These are phyloP conservation scores for Boletus pseudo-olivaceus DNA, from an alignment of 768 basidiomycete species.

Conservation along the genomic window DNA sequence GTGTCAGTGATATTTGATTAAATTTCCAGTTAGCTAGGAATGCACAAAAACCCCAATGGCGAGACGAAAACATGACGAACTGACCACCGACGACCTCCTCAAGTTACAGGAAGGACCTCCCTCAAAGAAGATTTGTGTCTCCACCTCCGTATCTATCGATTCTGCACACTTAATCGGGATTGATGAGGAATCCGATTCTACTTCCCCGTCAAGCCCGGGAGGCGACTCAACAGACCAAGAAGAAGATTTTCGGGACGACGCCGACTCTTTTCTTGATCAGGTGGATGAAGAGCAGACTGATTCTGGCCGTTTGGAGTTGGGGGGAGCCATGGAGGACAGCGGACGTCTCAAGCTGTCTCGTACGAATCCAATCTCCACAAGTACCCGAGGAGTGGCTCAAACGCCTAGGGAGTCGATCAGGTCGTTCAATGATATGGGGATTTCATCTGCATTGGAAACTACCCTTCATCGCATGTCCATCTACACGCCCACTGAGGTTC, in stretches of 20 bases:
- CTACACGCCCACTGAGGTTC: slow-evolving; percentile 78
- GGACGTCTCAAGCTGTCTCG: slow-evolving; percentile 23
- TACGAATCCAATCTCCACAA: slow-evolving; percentile 13
- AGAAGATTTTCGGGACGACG: slow-evolving; percentile 14
- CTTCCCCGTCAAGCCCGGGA: slow-evolving; percentile 1
- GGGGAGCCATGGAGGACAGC: slow-evolving; percentile 8
- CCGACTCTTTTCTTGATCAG: slow-evolving; percentile 5
- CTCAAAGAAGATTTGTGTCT: slow-evolving; percentile 34
- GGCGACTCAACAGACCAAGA: slow-evolving; percentile 20
- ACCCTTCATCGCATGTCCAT: slow-evolving; percentile 85
- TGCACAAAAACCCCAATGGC: slow-evolving; percentile 5
- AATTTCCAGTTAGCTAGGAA: background rate
- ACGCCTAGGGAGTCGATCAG: slow-evolving; percentile 10
- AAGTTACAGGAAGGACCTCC: slow-evolving; percentile 42
- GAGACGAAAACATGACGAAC: slow-evolving; percentile 15
- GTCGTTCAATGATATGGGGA: slow-evolving; percentile 56
- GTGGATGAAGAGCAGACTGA: background rate
- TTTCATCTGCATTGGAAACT: slow-evolving; percentile 54
- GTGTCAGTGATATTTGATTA: background rate
- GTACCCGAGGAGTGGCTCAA: slow-evolving; percentile 5
- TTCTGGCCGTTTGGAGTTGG: background rate
- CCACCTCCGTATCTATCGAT: background rate
- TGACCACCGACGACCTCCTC: slow-evolving; percentile 47
- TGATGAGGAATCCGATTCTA: slow-evolving; percentile 4
- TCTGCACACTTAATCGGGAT: background rate